Evolutionary conservation across 1,284 basidiomycete species (phyloP), one percentile per base, ranked within the genome.

Genomic region (Leccinum solheimii): DNA sequence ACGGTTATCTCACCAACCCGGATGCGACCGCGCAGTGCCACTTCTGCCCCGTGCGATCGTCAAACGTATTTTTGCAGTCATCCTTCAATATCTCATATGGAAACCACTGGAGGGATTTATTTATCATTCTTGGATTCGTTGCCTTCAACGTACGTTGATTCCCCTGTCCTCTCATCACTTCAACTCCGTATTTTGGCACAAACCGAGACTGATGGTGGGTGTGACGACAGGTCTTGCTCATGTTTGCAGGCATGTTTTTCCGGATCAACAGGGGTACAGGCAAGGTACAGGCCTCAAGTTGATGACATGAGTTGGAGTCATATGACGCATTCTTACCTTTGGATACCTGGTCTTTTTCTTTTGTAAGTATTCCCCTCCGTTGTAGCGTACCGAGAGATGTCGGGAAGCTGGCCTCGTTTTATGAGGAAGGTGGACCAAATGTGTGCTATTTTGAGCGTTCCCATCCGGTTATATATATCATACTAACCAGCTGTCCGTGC

Each of bases 1-100:
- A 85, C 0, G 91, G 90, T 1, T 93, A 92, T 75, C 69, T 94
- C 48, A 73, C 78, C 45, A 86, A 92, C 73, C 79, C 85, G 0
- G 69, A 80, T 30, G 85, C 84, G 4, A 83, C 81, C 0, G 63
- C 75, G 3, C 71, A 69, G 21, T 91, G 88, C 71, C 66, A 79
- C 43, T 89, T 85, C 72, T 90, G 87, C 69, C 76, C 78, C 4
- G 75, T 76, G 9, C 65, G 67, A 3, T 78, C 77, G 8, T 79
- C 81, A 3, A 80, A 84, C 63, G 62, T 79, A 30, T 80, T 80
- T 68, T 68, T 85, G 34, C 71, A 64, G 11, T 32, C 48, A 6
- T 72, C 36, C 27, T 81, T 82, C 73, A 83, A 83, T 61, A 81
- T 85, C 23, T 75, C 71, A 55, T 83, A 82, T 62, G 65, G 68